Evolutionary conservation across 2,329 filamentous ascomycete species (phyloP).

Genomic region (Fusarium heterosporum): DNA sequence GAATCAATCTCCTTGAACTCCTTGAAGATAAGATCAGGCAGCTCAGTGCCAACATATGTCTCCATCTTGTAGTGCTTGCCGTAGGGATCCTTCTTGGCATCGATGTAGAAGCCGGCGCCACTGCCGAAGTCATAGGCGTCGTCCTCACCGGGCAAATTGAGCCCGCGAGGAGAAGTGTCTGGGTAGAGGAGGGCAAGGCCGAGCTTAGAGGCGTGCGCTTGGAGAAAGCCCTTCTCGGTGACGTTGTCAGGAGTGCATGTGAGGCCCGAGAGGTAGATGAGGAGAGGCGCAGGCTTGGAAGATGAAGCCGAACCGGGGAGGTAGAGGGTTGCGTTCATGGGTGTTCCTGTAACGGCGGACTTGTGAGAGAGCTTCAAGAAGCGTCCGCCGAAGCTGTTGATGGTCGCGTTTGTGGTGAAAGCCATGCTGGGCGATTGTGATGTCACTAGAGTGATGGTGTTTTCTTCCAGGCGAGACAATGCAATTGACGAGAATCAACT

Average conservation of each 20-base stretch:
- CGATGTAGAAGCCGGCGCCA: constrained; percentile 94
- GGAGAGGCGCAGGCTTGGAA: constrained; percentile 74
- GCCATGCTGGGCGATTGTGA: constrained; percentile 67
- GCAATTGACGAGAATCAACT: constrained; percentile 15
- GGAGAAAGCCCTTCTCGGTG: constrained; percentile 89
- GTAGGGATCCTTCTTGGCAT: constrained; percentile 83
- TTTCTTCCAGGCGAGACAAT: not conserved
- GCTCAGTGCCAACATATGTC: constrained; percentile 87
- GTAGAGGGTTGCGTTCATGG: constrained; percentile 94
- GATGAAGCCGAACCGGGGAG: constrained; percentile 77
- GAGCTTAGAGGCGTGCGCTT: constrained; percentile 80
- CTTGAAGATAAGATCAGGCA: constrained; percentile 80
- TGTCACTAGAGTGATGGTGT: not conserved
- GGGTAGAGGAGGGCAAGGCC: constrained; percentile 95
- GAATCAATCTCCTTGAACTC: constrained; percentile 78
- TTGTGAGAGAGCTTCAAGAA: constrained; percentile 93
- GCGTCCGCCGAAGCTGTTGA: constrained; percentile 92
- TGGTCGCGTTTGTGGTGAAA: constrained; percentile 89
- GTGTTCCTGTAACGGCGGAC: constrained; percentile 80
- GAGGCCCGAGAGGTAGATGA: constrained; percentile 93
- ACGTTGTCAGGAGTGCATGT: constrained; percentile 94
- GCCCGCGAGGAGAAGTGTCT: constrained; percentile 91
- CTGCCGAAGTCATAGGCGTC: constrained; percentile 92
- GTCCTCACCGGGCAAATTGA: constrained; percentile 84
- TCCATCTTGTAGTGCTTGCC: constrained; percentile 91